These are phyloP conservation scores for Psilocybe cyanescens DNA, from an alignment of 768 basidiomycete genomes.

Conservation along the genomic window DNA sequence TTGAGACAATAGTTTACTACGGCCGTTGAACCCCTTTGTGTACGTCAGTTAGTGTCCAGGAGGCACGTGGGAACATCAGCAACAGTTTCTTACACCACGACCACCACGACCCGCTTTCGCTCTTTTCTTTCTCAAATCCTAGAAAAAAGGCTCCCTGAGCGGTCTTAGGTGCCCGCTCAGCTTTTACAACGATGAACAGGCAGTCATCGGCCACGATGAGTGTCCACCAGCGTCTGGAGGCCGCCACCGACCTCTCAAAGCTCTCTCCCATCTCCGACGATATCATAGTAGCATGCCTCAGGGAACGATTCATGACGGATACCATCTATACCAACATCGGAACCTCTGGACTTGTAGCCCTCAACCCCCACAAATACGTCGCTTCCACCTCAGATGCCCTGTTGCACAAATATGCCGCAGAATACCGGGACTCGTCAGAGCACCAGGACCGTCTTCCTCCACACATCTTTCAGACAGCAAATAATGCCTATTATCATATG, in stretches of 20 bases:
- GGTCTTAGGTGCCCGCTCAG: slow-evolving; percentile 27
- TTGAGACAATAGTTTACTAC: background rate
- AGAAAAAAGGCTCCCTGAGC: slow-evolving; percentile 18
- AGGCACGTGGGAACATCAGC: slow-evolving; percentile 22
- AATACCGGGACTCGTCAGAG: slow-evolving; percentile 77
- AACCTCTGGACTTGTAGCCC: slow-evolving; percentile 73
- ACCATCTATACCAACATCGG: slow-evolving; percentile 79
- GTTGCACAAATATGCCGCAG: slow-evolving; percentile 83
- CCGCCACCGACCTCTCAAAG: slow-evolving; percentile 67
- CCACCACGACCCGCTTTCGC: slow-evolving; percentile 13
- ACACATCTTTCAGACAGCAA: slow-evolving; percentile 91
- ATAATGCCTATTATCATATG: slow-evolving; percentile 97
- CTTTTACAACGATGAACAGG: slow-evolving; percentile 32
- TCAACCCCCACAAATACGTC: slow-evolving; percentile 95
- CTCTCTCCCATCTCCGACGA: slow-evolving; percentile 79
- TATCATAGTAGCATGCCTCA: slow-evolving; percentile 80
- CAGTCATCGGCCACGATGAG: slow-evolving; percentile 40
- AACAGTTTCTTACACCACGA: slow-evolving; percentile 19
- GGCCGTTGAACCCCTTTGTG: slow-evolving; percentile 11
- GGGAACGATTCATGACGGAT: slow-evolving; percentile 87
- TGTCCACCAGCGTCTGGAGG: slow-evolving; percentile 74
- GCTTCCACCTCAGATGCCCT: slow-evolving; percentile 82
- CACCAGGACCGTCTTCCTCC: slow-evolving; percentile 69
- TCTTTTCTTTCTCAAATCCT: slow-evolving; percentile 12
- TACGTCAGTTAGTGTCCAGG: slow-evolving; percentile 7